phyloP scores from a whole-genome alignment of 148 eudicot species.

The Cornus controversa region DNA sequence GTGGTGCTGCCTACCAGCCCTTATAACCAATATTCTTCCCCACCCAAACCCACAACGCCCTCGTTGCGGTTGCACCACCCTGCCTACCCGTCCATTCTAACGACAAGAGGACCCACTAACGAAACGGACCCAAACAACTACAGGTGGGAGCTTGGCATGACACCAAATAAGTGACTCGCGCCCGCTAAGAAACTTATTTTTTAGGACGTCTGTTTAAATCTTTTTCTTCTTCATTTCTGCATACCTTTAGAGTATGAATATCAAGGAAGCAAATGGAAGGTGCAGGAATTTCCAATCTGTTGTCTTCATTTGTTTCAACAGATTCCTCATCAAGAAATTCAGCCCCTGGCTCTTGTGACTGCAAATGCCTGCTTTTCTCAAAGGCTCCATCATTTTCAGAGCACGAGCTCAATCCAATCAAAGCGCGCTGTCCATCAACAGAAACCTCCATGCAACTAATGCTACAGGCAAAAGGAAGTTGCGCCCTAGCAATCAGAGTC shows the following conservation, averaged over 20 bases:
- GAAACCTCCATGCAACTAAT: slow-evolving; percentile 87
- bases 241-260: slow-evolving; percentile 72
- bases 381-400: slow-evolving; percentile 45
- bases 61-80: too few relatives aligned
- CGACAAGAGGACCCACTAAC: too few relatives aligned
- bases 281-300: slow-evolving; percentile 46
- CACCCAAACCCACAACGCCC: too few relatives aligned
- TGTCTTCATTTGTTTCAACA: slow-evolving; percentile 31
- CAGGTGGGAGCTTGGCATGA: too few relatives aligned
- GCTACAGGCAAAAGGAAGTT: slow-evolving; percentile 59
- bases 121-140: too few relatives aligned
- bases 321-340: slow-evolving; percentile 25
- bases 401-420: slow-evolving; percentile 71
- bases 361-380: slow-evolving; percentile 29
- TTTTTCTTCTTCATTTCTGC: background rate
- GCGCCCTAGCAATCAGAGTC: slow-evolving; percentile 52
- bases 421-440: slow-evolving; percentile 72
- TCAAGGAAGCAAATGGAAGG: slow-evolving; percentile 92
- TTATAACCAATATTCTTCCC: too few relatives aligned
- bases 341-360: slow-evolving; percentile 27
- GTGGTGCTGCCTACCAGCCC: too few relatives aligned
- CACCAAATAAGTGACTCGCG: too few relatives aligned
- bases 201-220: background rate
- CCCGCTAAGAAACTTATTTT: background rate
- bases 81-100: too few relatives aligned